Base-by-base conservation (phyloP, 2,329 filamentous ascomycete species). In the Polychaeton citri region DNA sequence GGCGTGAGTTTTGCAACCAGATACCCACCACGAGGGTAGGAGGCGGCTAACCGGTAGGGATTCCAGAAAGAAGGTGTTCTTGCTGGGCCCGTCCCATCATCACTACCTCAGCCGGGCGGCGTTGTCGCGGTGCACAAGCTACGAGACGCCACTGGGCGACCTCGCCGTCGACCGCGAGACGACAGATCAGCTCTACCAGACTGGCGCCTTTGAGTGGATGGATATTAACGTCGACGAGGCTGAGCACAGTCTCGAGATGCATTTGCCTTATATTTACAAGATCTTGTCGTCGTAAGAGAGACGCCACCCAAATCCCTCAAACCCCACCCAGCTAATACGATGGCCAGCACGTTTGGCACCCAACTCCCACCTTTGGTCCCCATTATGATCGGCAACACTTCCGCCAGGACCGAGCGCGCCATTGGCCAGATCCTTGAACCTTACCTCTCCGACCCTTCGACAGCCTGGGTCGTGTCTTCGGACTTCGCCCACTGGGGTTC, bases 401-500 rank as follows among this genome's bases (percentile, higher is more conserved):
- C 70, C 35, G 61, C 70, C 0, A 40, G 61, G 0, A 73, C 77
- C 2, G 88, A 96, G 59, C 72, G 72, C 34, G 63, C 58, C 2
- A 74, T 81, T 38, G 90, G 85, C 2, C 50, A 63, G 18, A 55
- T 86, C n/a, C 65, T 98, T 6, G 74, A 81, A 1, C 78, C 81
- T 0, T 93, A 90, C 55, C 63, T 98, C 5, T 66, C 68, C 21
- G 81, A 94, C 47, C 73, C 79, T 0, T 64, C 70, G 9, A 92
- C 83, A 41, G 76, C 79, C 2, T 95, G 96, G 54, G 72, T 98
- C 41, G 72, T 96, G 43, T 90, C 82, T 57, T 94, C 86, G 1
- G 90, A 98, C 57, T 98, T 98, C 57, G 95, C 88, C 45, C 90
- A 98, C 59, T 98, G 90, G 90, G 90, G 90, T 8, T 49, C 66